Conservation (phyloP, 768 basidiomycete species). For the Lactarius pseudohatsudake region DNA sequence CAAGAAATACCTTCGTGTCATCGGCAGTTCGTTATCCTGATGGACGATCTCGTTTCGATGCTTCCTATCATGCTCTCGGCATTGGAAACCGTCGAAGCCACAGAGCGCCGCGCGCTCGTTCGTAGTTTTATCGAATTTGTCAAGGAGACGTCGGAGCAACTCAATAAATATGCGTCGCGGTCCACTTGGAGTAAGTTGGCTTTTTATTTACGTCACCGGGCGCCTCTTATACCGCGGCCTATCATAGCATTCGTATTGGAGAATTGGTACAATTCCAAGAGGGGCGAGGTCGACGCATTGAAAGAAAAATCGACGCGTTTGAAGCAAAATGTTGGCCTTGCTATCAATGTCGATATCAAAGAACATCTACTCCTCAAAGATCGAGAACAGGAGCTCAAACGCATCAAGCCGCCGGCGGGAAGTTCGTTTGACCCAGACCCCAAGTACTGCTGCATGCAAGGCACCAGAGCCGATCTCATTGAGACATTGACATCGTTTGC, state of each 20-base stretch:
- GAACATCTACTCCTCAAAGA: neutral
- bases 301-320: neutral
- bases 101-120: neutral
- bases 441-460: neutral
- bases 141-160: neutral
- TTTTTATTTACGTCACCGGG: neutral
- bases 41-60: too few relatives aligned
- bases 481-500: neutral
- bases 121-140: neutral
- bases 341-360: neutral
- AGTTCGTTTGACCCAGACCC: neutral
- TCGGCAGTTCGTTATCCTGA: too few relatives aligned
- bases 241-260: neutral
- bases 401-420: neutral
- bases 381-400: neutral
- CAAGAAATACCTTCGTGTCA: too few relatives aligned
- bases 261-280: neutral
- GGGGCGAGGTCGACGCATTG: neutral
- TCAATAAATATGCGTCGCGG: neutral
- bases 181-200: neutral
- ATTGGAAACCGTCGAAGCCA: too few relatives aligned
- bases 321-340: neutral
- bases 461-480: neutral
- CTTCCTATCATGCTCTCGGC: too few relatives aligned
- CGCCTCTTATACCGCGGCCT: neutral